Conservation (phyloP, 73 alveolate species). For the Tetrahymena elliotti region DNA sequence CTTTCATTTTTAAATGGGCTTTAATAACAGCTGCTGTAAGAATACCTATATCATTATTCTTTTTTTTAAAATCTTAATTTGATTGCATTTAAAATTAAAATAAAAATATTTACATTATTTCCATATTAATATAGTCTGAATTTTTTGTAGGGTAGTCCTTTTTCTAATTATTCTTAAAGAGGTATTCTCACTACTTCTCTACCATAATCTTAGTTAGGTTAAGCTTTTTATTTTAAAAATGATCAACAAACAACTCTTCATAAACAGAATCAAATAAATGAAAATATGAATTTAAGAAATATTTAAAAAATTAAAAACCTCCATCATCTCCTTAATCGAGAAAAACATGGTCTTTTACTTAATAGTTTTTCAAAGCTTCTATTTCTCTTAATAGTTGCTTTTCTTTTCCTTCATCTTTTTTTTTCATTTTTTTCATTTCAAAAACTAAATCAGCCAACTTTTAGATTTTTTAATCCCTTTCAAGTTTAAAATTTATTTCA, state of each 20-base stretch:
- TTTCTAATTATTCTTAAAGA: slow-evolving; percentile 48
- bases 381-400: slow-evolving; percentile 33
- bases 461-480: slow-evolving; percentile 2
- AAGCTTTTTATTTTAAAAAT: slow-evolving; percentile 20
- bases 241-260: too few species aligned
- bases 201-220: slow-evolving; percentile 72
- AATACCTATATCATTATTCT: slow-evolving; percentile 19
- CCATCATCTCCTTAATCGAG: slow-evolving; percentile 57
- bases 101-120: background rate
- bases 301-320: background rate
- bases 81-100: too few species aligned
- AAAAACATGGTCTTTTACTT: slow-evolving; percentile 57
- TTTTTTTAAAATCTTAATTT: background rate
- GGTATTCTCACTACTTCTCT: slow-evolving; percentile 72
- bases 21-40: slow-evolving; percentile 53
- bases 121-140: slow-evolving; percentile 33
- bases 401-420: slow-evolving; percentile 33
- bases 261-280: background rate
- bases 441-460: slow-evolving; percentile 7
- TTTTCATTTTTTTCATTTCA: background rate
- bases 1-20: slow-evolving; percentile 19
- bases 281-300: background rate
- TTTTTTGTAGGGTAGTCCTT: slow-evolving; percentile 18
- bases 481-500: background rate
- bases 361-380: slow-evolving; percentile 50